These are phyloP conservation scores for Coemansia sp. DNA, from an alignment of 192 early-diverging fungal genomes.

Conservation along the genomic window DNA sequence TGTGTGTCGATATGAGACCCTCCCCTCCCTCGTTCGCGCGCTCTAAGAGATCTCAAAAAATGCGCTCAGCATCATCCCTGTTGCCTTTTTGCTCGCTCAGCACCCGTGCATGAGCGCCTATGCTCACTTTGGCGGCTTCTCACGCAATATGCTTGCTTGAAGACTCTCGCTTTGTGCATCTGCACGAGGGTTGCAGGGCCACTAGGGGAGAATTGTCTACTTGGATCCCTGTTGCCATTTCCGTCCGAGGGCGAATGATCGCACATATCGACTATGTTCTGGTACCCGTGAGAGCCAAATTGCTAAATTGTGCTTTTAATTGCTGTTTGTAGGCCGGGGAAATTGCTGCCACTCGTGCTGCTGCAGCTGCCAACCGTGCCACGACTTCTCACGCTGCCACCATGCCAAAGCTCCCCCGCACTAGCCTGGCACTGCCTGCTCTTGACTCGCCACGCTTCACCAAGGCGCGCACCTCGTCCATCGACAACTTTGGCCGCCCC, in stretches of 20 bases:
- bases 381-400: constrained; percentile 8
- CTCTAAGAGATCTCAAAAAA: not conserved
- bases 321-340: not conserved
- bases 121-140: not conserved
- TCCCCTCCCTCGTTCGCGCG: not conserved
- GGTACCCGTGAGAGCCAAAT: not conserved
- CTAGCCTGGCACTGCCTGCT: constrained; percentile 22
- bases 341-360: not conserved
- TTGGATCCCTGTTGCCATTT: not conserved
- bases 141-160: not conserved
- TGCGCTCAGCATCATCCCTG: not conserved
- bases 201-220: not conserved
- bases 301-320: not conserved
- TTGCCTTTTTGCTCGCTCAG: not conserved
- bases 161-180: not conserved
- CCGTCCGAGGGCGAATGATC: not conserved
- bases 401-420: constrained; percentile 15
- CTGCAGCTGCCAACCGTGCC: not conserved
- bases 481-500: constrained; percentile 17
- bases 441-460: constrained; percentile 22
- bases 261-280: not conserved
- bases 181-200: not conserved
- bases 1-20: not conserved
- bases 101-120: not conserved
- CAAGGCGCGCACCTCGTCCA: constrained; percentile 26